Evolutionary conservation across 2,329 filamentous ascomycete genomes (phyloP).

Genomic region (Clonostachys solani): DNA sequence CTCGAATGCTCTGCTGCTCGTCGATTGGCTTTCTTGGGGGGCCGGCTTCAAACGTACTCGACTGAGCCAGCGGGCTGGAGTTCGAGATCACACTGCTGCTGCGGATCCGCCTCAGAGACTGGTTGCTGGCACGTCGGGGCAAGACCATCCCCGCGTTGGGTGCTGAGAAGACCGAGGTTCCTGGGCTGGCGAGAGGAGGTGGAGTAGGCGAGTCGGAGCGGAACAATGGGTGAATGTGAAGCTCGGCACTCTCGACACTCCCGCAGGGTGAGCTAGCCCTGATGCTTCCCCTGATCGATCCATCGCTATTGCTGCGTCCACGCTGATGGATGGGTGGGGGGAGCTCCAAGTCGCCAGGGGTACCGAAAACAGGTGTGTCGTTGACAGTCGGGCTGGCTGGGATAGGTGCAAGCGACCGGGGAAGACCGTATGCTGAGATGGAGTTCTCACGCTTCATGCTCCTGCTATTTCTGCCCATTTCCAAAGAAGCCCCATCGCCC

Average conservation of each 20-base stretch:
- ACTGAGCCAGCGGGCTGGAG: constrained; percentile 41
- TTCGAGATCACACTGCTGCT: constrained; percentile 48
- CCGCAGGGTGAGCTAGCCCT: constrained; percentile 21
- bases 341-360: constrained; percentile 48
- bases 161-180: constrained; percentile 67
- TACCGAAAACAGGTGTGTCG: not conserved
- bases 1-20: constrained; percentile 12
- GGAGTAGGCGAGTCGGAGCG: constrained; percentile 62
- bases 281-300: constrained; percentile 16
- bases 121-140: constrained; percentile 44
- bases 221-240: constrained; percentile 76
- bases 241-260: constrained; percentile 37
- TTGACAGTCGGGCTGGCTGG: constrained; percentile 50
- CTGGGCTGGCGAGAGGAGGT: constrained; percentile 61
- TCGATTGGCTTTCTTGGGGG: constrained; percentile 8
- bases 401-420: constrained; percentile 64
- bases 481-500: too few relatives aligned
- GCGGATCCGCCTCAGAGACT: constrained; percentile 47
- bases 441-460: too few relatives aligned
- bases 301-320: constrained; percentile 49
- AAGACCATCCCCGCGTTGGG: constrained; percentile 65
- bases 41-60: constrained; percentile 46
- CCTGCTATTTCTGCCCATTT: too few relatives aligned
- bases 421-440: not conserved
- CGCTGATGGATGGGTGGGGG: constrained; percentile 35